Evolutionary conservation across 345 rosid species (phyloP).

Genomic region (Hibiscus mutabilis): DNA sequence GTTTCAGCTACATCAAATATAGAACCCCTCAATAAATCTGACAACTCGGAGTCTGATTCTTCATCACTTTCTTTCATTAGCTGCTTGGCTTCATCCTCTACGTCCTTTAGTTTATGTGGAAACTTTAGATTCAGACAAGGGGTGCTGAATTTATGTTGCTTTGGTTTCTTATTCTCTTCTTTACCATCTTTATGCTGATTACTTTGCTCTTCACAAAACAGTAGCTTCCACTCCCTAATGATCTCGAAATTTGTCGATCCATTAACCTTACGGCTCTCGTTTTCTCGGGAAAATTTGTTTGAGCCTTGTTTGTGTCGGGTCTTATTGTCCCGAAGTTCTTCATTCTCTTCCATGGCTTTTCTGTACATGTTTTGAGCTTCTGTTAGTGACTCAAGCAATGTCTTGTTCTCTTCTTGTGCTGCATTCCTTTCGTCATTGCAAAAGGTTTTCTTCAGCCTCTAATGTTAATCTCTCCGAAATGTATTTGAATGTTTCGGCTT

Average conservation of each 20-base stretch:
- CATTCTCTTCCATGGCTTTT: conserved; percentile 53
- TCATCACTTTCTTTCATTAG: conserved; percentile 9
- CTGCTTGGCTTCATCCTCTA: conserved; percentile 20
- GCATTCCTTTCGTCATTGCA: conserved; percentile 62
- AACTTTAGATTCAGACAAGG: conserved; percentile 46
- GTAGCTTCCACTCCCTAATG: conserved; percentile 48
- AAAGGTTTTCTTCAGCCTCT: conserved; percentile 69
- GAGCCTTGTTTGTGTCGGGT: conserved; percentile 68
- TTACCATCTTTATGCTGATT: conserved; percentile 7
- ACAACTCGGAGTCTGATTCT: conserved; percentile 14
- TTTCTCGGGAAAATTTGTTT: conserved; percentile 42
- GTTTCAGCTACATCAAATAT: conserved; percentile 58
- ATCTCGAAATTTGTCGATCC: conserved; percentile 52
- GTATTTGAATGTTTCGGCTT: conserved; percentile 48
- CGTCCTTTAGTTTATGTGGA: conserved; percentile 32
- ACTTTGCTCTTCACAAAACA: conserved; percentile 34
- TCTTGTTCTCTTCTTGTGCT: conserved; percentile 39
- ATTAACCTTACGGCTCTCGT: conserved; percentile 48
- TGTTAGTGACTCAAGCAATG: conserved; percentile 39
- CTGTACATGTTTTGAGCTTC: conserved; percentile 36
- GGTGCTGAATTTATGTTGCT: conserved; percentile 30
- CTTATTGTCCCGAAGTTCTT: conserved; percentile 57
- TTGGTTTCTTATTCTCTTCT: conserved; percentile 29
- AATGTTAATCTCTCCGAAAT: conserved; percentile 51
- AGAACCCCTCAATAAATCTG: conserved; percentile 56